Base-by-base conservation (phyloP, 208 protist species). In the Acanthamoeba castellanii region DNA sequence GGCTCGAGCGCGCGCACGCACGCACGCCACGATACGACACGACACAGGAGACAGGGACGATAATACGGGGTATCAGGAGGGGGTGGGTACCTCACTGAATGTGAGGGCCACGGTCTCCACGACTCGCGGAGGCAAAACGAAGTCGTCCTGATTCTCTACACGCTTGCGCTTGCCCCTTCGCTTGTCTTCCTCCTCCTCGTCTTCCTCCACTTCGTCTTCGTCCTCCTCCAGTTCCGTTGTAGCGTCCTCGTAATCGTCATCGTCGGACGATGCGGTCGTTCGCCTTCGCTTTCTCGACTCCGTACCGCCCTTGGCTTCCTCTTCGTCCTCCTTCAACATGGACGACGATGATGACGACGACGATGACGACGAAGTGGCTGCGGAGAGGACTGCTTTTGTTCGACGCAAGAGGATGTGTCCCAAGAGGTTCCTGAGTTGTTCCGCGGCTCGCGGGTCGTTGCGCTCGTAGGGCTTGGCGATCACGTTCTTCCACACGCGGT, bases 401-500 rank as follows among this genome's bases (percentile, higher is more conserved):
- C 74, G 74, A 7, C 74, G 74, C 9, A 82, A 32, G 37, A 82
- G 74, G 27, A 82, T 82, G 27, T 82, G 42, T 2, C 74, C 45
- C 37, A 82, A 52, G 37, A 82, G 42, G 27, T 82, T 82, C 74
- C 27, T 37, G 74, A 82, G 74, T 5, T 82, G 74, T 47, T 82
- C 37, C 9, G 74, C 74, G 13, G 74, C 74, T 1, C 74, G 74
- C 9, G 74, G 32, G 74, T 82, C 74, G 16, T 52, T 82, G 0
- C 27, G 74, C 27, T 82, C 74, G 74, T 82, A 82, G 74, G 74
- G 74, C 74, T 82, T 82, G 20, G 74, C 74, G 74, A 82, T 82
- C 18, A 82, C 74, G 42, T 82, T 82, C 74, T 82, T 82, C 74
- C 74, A 82, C 74, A 82, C 84, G 16, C 52, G 84, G 57, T 91